These are phyloP conservation scores for Sedum album DNA, from an alignment of 164 flowering plant genomes.

Conservation along the genomic window DNA sequence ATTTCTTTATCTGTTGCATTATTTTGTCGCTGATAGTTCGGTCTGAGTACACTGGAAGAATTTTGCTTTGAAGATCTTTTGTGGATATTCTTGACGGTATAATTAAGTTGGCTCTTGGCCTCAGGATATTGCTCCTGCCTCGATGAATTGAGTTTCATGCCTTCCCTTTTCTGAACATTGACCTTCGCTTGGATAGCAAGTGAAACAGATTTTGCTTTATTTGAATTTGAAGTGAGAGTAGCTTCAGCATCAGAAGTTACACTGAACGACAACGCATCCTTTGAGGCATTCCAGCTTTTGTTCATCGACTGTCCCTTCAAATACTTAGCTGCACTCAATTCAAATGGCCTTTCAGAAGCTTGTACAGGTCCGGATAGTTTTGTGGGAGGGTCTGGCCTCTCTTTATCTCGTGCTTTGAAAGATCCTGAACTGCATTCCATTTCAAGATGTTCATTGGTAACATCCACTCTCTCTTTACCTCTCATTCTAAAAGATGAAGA, in stretches of 20 bases:
- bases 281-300: conserved; percentile 61
- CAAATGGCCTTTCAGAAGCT: conserved; percentile 38
- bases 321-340: conserved; percentile 54
- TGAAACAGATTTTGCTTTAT: conserved; percentile 65
- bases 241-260: conserved; percentile 16
- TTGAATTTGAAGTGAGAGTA: not conserved
- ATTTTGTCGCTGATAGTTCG: conserved; percentile 85
- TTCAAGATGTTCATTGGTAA: conserved; percentile 28
- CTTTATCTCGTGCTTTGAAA: conserved; percentile 38
- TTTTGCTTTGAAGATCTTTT: conserved; percentile 33
- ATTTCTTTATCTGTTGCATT: conserved; percentile 35
- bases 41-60: conserved; percentile 48
- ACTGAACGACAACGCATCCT: conserved; percentile 21
- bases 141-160: conserved; percentile 25
- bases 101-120: conserved; percentile 27
- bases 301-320: conserved; percentile 68
- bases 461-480: conserved; percentile 50
- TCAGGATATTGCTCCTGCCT: conserved; percentile 36
- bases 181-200: conserved; percentile 94
- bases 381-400: conserved; percentile 34
- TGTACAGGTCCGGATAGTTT: conserved; percentile 31
- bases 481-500: conserved; percentile 31
- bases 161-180: conserved; percentile 85
- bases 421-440: conserved; percentile 34
- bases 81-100: conserved; percentile 28